A percentile compares a stretch with the other conserved stretches of the same genome.
These are phyloP conservation scores for Citrus reticulata DNA, from an alignment of 345 rosid genomes.

Conservation along the genomic window DNA sequence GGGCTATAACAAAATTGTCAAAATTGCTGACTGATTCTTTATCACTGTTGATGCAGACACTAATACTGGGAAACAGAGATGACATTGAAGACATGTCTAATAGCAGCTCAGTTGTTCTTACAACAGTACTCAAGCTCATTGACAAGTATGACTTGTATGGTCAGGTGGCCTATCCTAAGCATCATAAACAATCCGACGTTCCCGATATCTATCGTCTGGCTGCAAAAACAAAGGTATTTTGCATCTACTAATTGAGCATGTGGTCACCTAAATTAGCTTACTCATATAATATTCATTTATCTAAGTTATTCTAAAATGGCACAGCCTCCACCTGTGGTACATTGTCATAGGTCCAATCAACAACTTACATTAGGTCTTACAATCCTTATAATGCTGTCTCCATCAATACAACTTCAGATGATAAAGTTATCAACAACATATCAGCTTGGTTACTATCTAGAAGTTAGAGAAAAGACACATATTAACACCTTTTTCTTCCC, in stretches of 20 bases:
- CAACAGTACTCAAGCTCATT: slow-evolving; percentile 58
- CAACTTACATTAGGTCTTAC: neutral
- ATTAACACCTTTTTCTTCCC: neutral
- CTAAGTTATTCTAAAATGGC: neutral
- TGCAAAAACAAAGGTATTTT: slow-evolving; percentile 61
- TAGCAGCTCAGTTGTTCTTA: slow-evolving; percentile 51
- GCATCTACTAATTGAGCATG: neutral
- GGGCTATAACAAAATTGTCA: neutral
- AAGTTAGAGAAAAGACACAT: neutral
- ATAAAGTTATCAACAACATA: neutral
- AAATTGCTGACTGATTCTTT: slow-evolving; percentile 2
- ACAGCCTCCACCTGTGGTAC: neutral
- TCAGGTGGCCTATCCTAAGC: slow-evolving; percentile 73
- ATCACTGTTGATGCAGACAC: slow-evolving; percentile 38
- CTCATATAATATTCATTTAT: neutral
- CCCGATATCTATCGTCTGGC: slow-evolving; percentile 70
- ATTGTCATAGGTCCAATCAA: neutral
- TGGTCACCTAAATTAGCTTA: neutral
- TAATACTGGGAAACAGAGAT: slow-evolving; percentile 60
- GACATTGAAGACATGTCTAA: slow-evolving; percentile 66
- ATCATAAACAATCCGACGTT: slow-evolving; percentile 69
- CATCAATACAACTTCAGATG: neutral
- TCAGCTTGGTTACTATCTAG: neutral
- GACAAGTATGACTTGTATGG: slow-evolving; percentile 66
- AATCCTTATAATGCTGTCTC: neutral